Base-by-base conservation (phyloP, 257 asterid genomes). In the Perilla frutescens region DNA sequence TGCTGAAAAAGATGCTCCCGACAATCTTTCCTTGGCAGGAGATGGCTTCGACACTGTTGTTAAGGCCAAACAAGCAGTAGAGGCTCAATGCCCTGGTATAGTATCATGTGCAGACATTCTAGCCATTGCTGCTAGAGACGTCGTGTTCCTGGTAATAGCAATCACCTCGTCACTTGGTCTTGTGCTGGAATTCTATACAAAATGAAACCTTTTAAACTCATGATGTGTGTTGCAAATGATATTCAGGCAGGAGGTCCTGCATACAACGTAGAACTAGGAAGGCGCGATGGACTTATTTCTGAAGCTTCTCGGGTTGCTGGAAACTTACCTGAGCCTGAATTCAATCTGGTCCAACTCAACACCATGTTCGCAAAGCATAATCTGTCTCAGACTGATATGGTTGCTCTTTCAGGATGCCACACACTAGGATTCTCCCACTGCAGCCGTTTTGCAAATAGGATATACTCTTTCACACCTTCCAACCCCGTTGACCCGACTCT, bases 341-440 rank as follows among this genome's bases (percentile, higher is more conserved):
- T 79, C 73, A 54, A 81, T 74, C 85, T 89, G 59, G 13, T 1
- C 15, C 77, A 71, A 47, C 92, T 89, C 5, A 83, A 68, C 49
- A 29, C 84, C 68, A 81, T 81, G 69, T 89, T 84, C 56, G 86
- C 89, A 36, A 77, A 50, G 36, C 68, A 87, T 62, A 77, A 77
- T 29, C 88, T 91, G 13, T 66, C 87, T 48, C 88, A 81, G 37
- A 69, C 79, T 0, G 97, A 91, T 31, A 82, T 91, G 88, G 67
- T 89, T 13, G 93, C 96, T 2, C 88, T 91, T 12, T 86, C 96
- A 2, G 97, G 93, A 2, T 73, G 81, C 29, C 97, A 91, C 79
- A 87, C 96, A 1, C 10, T 89, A 1, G 97, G 97, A 3, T 89
- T 91, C 68, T 80, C 96, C 76, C 95, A 91, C 82, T 91, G 97